Evolutionary conservation across 805 yeast genomes (phyloP).

Genomic region (Zygoascus tannicola): DNA sequence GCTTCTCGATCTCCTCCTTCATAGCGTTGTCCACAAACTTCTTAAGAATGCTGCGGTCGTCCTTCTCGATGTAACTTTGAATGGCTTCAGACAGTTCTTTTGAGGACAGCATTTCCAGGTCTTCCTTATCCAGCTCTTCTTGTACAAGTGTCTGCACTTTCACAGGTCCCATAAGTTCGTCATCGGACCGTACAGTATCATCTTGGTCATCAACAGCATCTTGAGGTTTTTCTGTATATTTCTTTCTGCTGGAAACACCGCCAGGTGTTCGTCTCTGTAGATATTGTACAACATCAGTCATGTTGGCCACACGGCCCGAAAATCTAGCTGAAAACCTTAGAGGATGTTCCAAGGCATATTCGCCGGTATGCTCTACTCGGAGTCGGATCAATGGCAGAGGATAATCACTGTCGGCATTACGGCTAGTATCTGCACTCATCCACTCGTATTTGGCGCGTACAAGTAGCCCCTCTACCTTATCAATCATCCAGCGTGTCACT

Average conservation of each 20-base stretch:
- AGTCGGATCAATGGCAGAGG: constrained; percentile 78
- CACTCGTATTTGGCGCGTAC: constrained; percentile 46
- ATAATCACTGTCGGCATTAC: constrained; percentile 27
- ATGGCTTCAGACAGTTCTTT: constrained; percentile 67
- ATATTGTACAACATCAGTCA: constrained; percentile 74
- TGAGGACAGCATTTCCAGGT: constrained; percentile 63
- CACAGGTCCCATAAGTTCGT: constrained; percentile 32
- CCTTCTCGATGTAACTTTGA: constrained; percentile 64
- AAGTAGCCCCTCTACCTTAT: constrained; percentile 61
- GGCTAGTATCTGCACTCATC: constrained; percentile 25
- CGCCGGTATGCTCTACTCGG: constrained; percentile 83
- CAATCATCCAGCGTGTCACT: constrained; percentile 49
- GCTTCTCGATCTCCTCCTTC: constrained; percentile 18
- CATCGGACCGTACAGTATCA: constrained; percentile 3
- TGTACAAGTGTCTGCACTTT: constrained; percentile 56
- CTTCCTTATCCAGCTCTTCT: constrained; percentile 51
- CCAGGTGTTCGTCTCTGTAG: constrained; percentile 38
- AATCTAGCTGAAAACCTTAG: constrained; percentile 81
- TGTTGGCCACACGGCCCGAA: constrained; percentile 85
- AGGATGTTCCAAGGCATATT: constrained; percentile 86
- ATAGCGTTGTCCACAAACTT: constrained; percentile 30
- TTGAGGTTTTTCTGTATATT: neutral
- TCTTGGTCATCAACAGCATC: constrained; percentile 1
- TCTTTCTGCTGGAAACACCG: neutral
- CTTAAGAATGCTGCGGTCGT: constrained; percentile 64